Base-by-base conservation (phyloP, 2,329 filamentous ascomycete species). In the Talaromyces marneffei region DNA sequence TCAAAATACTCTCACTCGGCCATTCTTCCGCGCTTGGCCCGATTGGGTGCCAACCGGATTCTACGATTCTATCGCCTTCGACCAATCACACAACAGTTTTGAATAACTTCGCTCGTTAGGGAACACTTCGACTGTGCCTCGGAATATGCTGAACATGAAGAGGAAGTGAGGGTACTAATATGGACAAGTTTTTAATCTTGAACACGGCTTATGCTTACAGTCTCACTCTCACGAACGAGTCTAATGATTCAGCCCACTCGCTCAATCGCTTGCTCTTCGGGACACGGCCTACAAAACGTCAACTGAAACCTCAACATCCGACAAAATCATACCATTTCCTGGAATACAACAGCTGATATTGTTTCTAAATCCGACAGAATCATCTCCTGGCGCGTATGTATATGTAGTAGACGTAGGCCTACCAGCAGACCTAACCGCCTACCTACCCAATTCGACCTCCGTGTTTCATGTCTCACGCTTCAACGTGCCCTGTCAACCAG, bases 401-500 rank as follows among this genome's bases (percentile, higher is more conserved):
- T 29, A 14, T n/a, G n/a, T n/a, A n/a, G n/a, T n/a, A n/a, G n/a
- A n/a, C 12, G 27, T 31, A 35, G 44, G 16, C 16, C 44, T 42
- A 7, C 20, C 40, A 23, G 37, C 31, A 54, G 52, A 23, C 4
- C 23, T 55, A 55, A 40, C 33, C 52, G 52, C 52, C 53, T 35
- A 33, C 18, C 57, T 52, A 39, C 57, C 44, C 16, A 46, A 42
- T 44, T 33, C 37, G 27, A 18, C 29, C 33, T 10, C 20, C 25
- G 23, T 29, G 60, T 62, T 62, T 62, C 60, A 62, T 23, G 35
- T 42, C 46, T 52, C n/a, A 35, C 31, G 39, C 48, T 42, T n/a
- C 46, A n/a, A 14, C 35, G 42, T 35, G 60, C 54, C n/a, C 31
- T 56, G 25, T 39, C 60, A 52, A 62, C 60, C 60, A 62, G 48